Evolutionary conservation across 2,329 filamentous ascomycete species (phyloP), one percentile per base, ranked within the genome.

Genomic region (Aspergillus pseudoglaucus): DNA sequence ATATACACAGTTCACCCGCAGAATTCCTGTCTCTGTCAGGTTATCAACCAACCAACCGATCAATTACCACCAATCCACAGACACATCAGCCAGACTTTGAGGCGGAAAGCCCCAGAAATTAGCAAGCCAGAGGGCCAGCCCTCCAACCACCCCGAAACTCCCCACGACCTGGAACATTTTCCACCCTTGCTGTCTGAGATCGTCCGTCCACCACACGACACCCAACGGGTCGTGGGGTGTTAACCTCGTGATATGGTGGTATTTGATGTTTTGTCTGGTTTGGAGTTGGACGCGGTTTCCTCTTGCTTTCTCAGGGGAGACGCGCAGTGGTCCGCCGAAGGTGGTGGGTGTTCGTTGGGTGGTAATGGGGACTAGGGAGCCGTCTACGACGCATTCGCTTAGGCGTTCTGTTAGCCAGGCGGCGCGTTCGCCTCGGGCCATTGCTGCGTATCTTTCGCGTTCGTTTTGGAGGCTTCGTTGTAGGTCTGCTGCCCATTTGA

Each of bases 401-500:
- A 89, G 71, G 46, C 75, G 72, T 60, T 85, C 79, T 0, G 80
- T 82, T 27, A 88, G 73, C 85, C 86, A 90, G 23, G 82, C 72
- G 3, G 83, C 82, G 32, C 84, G 72, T 62, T 90, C 82, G 18
- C 75, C 78, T 18, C 77, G 75, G 3, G 79, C 77, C 0, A 87
- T 69, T 6, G 77, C 72, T 51, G 86, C 82, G 52, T 84, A 90
- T 54, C 81, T 74, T 23, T 80, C 78, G n/a, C 83, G 79, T 63
- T 93, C 88, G 49, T 84, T 84, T 23, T 82, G 78, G 1, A 93
- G 73, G 59, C 85, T 88, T 47, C 82, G 80, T 62, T 94, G 88
- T 0, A 95, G 74, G 57, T 93, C 87, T 6, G 82, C 79, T 0
- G 89, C 88, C 89, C 89, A 95, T 60, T 85, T 87, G 1, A 84